Evolutionary conservation across 2,329 filamentous ascomycete genomes (phyloP).

Genomic region (Pseudocercospora cruenta): DNA sequence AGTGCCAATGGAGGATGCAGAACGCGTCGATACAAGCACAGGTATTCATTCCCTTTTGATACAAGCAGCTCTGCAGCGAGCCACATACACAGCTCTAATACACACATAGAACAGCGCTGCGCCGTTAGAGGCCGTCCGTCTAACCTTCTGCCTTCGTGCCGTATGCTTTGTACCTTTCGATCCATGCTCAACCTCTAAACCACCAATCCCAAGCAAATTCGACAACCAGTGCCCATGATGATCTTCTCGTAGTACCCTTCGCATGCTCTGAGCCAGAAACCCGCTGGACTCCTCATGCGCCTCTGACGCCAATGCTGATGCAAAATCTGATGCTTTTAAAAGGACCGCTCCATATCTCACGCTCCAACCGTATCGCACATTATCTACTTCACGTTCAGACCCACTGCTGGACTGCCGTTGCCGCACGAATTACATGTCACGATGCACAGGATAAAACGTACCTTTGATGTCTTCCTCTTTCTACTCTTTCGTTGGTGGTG

Average conservation of each 20-base stretch:
- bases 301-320: not conserved
- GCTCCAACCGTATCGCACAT: slow-evolving; percentile 3
- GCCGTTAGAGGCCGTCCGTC: not conserved
- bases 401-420: slow-evolving; percentile 6
- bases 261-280: not conserved
- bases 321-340: not conserved
- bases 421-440: slow-evolving; percentile 8
- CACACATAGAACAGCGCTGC: not conserved
- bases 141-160: not conserved
- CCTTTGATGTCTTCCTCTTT: slow-evolving; percentile 6
- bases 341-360: not conserved
- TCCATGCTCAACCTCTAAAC: not conserved
- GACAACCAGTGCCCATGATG: not conserved
- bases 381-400: not conserved
- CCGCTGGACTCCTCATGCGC: not conserved
- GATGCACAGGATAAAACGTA: slow-evolving; percentile 11
- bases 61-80: slow-evolving; percentile 9
- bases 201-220: not conserved
- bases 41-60: slow-evolving; percentile 1
- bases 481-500: slow-evolving; percentile 8
- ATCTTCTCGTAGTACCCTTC: not conserved
- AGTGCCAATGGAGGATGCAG: not conserved
- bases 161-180: not conserved
- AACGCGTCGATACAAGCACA: not conserved
- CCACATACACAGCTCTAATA: slow-evolving; percentile 2